Evolutionary conservation across 1,284 basidiomycete genomes (phyloP).

Genomic region (Leccinum insolens): DNA sequence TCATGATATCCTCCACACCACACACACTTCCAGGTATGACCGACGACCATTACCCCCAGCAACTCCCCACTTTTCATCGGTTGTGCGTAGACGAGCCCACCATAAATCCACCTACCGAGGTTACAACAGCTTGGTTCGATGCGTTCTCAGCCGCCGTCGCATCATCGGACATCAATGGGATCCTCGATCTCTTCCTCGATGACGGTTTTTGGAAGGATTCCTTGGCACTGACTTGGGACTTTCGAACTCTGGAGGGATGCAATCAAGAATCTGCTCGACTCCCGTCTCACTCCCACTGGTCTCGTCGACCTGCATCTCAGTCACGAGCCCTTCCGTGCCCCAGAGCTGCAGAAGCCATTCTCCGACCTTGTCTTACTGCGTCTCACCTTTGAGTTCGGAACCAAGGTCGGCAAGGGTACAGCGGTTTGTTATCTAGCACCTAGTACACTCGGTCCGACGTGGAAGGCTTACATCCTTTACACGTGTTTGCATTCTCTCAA

Average conservation of each 20-base stretch:
- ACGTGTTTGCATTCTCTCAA: conserved; percentile 53
- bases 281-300: conserved; percentile 37
- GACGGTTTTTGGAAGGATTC: conserved; percentile 35
- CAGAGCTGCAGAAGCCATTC: conserved; percentile 26
- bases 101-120: conserved; percentile 22
- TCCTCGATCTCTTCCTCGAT: conserved; percentile 31
- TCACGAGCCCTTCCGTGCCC: conserved; percentile 18
- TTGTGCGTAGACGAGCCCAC: conserved; percentile 28
- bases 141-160: conserved; percentile 35
- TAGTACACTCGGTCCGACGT: conserved; percentile 7
- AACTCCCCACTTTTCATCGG: conserved; percentile 32
- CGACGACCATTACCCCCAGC: conserved; percentile 25
- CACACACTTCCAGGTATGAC: conserved; percentile 15
- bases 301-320: conserved; percentile 27
- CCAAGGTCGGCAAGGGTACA: conserved; percentile 27
- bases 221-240: conserved; percentile 34
- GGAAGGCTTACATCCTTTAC: conserved; percentile 38
- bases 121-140: conserved; percentile 33
- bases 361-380: conserved; percentile 29
- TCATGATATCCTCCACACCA: too few relatives aligned
- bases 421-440: conserved; percentile 27
- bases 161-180: conserved; percentile 26
- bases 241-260: conserved; percentile 30
- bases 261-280: conserved; percentile 28
- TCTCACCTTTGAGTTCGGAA: conserved; percentile 29